Percentiles rank a stretch among this genome's conserved stretches.
Conservation (phyloP, 208 protist species). For the Trypanosoma lewisi region DNA sequence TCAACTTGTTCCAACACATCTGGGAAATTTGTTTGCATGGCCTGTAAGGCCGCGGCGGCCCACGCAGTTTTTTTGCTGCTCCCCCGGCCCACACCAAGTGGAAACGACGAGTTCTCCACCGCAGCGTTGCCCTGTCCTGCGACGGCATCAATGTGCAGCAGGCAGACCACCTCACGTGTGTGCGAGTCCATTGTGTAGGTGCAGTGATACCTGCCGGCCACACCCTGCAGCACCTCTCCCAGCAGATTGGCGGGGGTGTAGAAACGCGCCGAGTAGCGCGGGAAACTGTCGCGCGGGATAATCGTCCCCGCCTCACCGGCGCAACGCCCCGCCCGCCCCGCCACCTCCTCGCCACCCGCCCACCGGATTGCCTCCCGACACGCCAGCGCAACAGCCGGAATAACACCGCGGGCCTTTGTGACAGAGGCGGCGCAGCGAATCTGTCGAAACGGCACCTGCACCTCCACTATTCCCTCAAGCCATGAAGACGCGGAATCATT, state of each 20-base stretch:
- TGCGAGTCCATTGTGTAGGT: slow-evolving; percentile 31
- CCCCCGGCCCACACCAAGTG: slow-evolving; percentile 53
- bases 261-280: slow-evolving; percentile 42
- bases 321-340: background rate
- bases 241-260: slow-evolving; percentile 59
- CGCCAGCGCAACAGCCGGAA: slow-evolving; percentile 11
- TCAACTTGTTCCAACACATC: slow-evolving; percentile 40
- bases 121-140: slow-evolving; percentile 21
- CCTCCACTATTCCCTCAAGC: slow-evolving; percentile 26
- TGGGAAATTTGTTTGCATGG: slow-evolving; percentile 54
- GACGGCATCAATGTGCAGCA: slow-evolving; percentile 15
- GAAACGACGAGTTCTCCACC: slow-evolving; percentile 12
- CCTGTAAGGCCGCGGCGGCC: slow-evolving; percentile 49
- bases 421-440: slow-evolving; percentile 15
- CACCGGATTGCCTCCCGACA: slow-evolving; percentile 9
- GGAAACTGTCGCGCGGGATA: slow-evolving; percentile 42
- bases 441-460: slow-evolving; percentile 13
- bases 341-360: background rate
- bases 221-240: slow-evolving; percentile 58
- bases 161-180: slow-evolving; percentile 22
- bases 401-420: slow-evolving; percentile 14
- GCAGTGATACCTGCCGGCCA: slow-evolving; percentile 52
- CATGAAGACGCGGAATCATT: slow-evolving; percentile 8
- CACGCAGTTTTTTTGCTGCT: slow-evolving; percentile 48
- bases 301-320: slow-evolving; percentile 23